phyloP scores from a whole-genome alignment of 495 filamentous ascomycete genomes.

The Lophiostoma macrostomum region DNA sequence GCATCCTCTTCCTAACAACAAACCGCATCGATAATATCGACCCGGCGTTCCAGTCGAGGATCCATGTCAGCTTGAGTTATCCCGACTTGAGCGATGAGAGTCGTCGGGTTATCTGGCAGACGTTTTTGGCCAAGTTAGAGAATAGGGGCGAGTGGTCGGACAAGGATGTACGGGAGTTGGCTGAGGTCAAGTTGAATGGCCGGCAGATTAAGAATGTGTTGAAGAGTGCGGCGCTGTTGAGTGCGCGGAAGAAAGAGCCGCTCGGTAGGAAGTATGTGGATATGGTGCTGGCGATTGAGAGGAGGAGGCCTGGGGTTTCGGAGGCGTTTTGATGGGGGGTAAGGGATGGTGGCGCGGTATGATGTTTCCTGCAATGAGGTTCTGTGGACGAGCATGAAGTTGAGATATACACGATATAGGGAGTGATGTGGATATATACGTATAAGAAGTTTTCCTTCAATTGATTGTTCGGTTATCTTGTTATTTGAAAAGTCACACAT shows the following conservation, averaged over 20 bases:
- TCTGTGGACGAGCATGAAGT: too few species aligned
- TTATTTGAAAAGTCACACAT: too few species aligned
- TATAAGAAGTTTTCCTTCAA: too few species aligned
- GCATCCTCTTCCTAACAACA: constrained; percentile 31
- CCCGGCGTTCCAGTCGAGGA: constrained; percentile 20
- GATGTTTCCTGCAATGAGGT: too few species aligned
- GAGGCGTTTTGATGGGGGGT: constrained; percentile 1
- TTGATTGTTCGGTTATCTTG: too few species aligned
- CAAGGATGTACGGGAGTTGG: constrained; percentile 20
- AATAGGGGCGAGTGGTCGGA: not conserved
- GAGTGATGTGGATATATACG: too few species aligned
- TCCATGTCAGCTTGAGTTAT: constrained; percentile 21
- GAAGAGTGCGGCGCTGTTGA: constrained; percentile 15
- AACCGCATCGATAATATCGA: constrained; percentile 28
- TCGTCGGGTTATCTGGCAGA: constrained; percentile 18
- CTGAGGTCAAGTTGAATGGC: constrained; percentile 23
- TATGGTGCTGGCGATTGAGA: constrained; percentile 20
- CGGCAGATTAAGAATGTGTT: constrained; percentile 28
- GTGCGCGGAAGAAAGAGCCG: constrained; percentile 15
- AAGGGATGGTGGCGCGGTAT: too few species aligned
- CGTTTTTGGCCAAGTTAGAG: constrained; percentile 8
- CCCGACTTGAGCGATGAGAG: constrained; percentile 14
- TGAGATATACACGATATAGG: too few species aligned
- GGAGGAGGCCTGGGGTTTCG: constrained; percentile 5
- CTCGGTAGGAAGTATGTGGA: constrained; percentile 21